Percentiles rank a stretch among this genome's conserved stretches.
phyloP scores from a whole-genome alignment of 1,284 basidiomycete genomes.

The Pulchroboletus neoregius region DNA sequence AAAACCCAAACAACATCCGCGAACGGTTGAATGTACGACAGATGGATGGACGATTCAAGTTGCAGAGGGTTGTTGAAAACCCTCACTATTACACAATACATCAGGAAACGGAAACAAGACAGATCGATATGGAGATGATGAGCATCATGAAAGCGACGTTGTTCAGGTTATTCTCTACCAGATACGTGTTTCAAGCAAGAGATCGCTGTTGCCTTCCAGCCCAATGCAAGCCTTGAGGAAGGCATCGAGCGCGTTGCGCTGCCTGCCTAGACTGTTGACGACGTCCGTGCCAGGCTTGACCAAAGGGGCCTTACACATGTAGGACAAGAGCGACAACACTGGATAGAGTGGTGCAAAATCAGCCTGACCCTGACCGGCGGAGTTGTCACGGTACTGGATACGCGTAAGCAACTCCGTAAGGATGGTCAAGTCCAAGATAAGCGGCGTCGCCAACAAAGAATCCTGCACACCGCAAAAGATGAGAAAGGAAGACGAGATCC shows the following conservation, averaged over 20 bases:
- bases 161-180: constrained; percentile 57
- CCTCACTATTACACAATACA: background rate
- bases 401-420: constrained; percentile 94
- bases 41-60: background rate
- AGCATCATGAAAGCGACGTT: background rate
- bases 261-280: constrained; percentile 92
- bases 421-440: constrained; percentile 93
- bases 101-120: background rate
- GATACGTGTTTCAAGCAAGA: constrained; percentile 82
- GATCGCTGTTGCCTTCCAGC: constrained; percentile 76
- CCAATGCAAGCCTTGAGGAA: constrained; percentile 93
- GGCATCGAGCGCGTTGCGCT: constrained; percentile 89
- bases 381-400: constrained; percentile 79
- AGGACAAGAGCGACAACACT: constrained; percentile 80
- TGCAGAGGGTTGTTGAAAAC: constrained; percentile 21
- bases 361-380: constrained; percentile 45
- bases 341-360: constrained; percentile 82
- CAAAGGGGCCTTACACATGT: constrained; percentile 97
- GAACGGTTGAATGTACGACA: constrained; percentile 19
- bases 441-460: constrained; percentile 91
- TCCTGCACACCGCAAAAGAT: constrained; percentile 50
- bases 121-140: too few relatives aligned
- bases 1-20: background rate
- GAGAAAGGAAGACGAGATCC: constrained; percentile 5
- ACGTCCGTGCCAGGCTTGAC: constrained; percentile 96